A percentile compares a stretch with the other conserved stretches of the same genome.
phyloP scores from a whole-genome alignment of 2,329 filamentous ascomycete genomes.

The Penicillium freii region DNA sequence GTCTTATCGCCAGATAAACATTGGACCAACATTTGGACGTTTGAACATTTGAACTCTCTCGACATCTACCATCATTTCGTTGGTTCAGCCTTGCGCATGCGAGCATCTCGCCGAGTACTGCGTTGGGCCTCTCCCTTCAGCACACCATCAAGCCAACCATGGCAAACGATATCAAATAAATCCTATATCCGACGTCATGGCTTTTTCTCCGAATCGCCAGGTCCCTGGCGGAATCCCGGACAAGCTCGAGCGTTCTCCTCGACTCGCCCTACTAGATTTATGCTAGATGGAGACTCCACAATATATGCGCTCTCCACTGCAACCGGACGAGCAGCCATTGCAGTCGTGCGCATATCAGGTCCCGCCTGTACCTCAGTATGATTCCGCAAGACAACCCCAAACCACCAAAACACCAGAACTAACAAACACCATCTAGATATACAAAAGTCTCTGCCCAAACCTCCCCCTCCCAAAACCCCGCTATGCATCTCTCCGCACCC shows the following conservation, averaged over 20 bases:
- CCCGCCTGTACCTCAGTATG: constrained; percentile 66
- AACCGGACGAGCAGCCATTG: constrained; percentile 81
- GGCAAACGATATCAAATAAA: constrained; percentile 8
- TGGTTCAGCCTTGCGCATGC: constrained; percentile 31
- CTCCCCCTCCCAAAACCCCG: constrained; percentile 57
- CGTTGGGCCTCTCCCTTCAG: constrained; percentile 28
- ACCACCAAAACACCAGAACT: neutral
- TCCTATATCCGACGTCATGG: constrained; percentile 14
- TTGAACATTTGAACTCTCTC: neutral
- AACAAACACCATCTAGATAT: constrained; percentile 54
- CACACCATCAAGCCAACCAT: constrained; percentile 23
- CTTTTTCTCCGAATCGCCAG: constrained; percentile 2
- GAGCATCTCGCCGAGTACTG: constrained; percentile 22
- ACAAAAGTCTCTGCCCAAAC: constrained; percentile 60
- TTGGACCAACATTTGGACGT: neutral
- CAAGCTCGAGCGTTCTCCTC: constrained; percentile 26
- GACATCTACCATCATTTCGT: constrained; percentile 1
- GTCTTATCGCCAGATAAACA: neutral
- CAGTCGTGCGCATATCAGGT: constrained; percentile 83
- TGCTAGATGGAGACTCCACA: constrained; percentile 51
- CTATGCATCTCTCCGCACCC: constrained; percentile 68
- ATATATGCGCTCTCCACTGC: constrained; percentile 93
- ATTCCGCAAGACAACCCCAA: neutral
- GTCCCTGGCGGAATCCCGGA: neutral
- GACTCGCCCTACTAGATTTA: constrained; percentile 13